These are phyloP conservation scores for Syzygium malaccense DNA, from an alignment of 441 rosid species.

Conservation along the genomic window DNA sequence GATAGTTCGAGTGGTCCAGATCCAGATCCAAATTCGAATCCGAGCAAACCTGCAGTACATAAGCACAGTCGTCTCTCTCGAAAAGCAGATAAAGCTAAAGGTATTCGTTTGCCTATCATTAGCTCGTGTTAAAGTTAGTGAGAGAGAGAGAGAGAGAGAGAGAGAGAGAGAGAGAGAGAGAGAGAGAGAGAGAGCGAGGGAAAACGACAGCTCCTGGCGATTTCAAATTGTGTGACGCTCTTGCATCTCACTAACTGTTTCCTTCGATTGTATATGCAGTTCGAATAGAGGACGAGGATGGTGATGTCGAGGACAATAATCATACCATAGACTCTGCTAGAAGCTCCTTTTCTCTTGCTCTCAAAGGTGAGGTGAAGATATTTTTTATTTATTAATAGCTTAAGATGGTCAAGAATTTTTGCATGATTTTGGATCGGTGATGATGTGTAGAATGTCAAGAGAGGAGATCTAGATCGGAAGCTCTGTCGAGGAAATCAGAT, in stretches of 20 bases:
- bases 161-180: neutral
- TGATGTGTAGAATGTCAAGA: slow-evolving; percentile 64
- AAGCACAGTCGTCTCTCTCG: slow-evolving; percentile 45
- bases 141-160: neutral
- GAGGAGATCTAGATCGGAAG: slow-evolving; percentile 74
- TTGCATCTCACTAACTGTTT: slow-evolving; percentile 7
- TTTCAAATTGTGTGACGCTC: slow-evolving; percentile 4
- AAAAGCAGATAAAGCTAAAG: slow-evolving; percentile 60
- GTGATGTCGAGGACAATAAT: slow-evolving; percentile 32
- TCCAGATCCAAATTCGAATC: slow-evolving; percentile 46
- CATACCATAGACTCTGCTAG: slow-evolving; percentile 66
- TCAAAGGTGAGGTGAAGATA: slow-evolving; percentile 49
- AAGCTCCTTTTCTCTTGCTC: slow-evolving; percentile 79
- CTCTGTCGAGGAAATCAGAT: slow-evolving; percentile 46
- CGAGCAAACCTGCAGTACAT: slow-evolving; percentile 40
- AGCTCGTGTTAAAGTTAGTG: neutral
- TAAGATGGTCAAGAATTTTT: neutral
- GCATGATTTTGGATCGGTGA: neutral
- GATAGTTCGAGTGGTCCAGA: slow-evolving; percentile 52
- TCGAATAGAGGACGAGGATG: slow-evolving; percentile 39
- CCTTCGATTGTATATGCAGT: slow-evolving; percentile 29
- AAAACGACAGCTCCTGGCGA: slow-evolving; percentile 6
- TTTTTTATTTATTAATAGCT: neutral
- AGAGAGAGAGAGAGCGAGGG: neutral
- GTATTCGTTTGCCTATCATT: slow-evolving; percentile 14